A percentile compares a stretch with the other conserved stretches of the same genome.
Conservation (phyloP, 345 rosid species). For the Linum trigynum region DNA sequence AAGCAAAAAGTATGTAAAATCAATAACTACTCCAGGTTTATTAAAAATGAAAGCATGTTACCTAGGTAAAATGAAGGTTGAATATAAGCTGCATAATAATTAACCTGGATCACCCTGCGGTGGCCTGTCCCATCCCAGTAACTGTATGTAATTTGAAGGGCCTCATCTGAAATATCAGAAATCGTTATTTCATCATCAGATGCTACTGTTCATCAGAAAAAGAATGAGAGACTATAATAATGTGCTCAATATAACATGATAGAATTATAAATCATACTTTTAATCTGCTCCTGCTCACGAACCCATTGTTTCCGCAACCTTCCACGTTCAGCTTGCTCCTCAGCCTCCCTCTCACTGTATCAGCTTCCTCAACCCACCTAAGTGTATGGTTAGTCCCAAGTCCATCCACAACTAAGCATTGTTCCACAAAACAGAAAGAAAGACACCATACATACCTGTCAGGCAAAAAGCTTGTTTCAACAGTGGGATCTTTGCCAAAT, state of each 20-base stretch:
- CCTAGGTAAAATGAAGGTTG: neutral
- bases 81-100: slow-evolving; percentile 4
- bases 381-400: slow-evolving; percentile 42
- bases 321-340: slow-evolving; percentile 98
- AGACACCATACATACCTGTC: slow-evolving; percentile 67
- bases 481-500: slow-evolving; percentile 92
- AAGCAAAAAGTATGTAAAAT: slow-evolving; percentile 1
- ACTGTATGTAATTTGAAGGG: slow-evolving; percentile 93
- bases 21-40: neutral
- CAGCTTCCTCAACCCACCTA: slow-evolving; percentile 71
- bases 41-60: neutral
- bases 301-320: slow-evolving; percentile 85
- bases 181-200: slow-evolving; percentile 11
- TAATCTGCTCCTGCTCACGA: slow-evolving; percentile 78
- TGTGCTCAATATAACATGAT: neutral
- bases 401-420: slow-evolving; percentile 8
- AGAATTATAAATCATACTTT: slow-evolving; percentile 32
- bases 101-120: slow-evolving; percentile 79
- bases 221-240: neutral
- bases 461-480: slow-evolving; percentile 93
- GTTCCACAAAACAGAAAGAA: neutral
- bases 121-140: slow-evolving; percentile 99
- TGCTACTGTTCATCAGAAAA: neutral
- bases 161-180: slow-evolving; percentile 53
- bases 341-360: slow-evolving; percentile 99